Conservation (phyloP, 2,329 filamentous ascomycete genomes). For the Akanthomyces uredinophilus region DNA sequence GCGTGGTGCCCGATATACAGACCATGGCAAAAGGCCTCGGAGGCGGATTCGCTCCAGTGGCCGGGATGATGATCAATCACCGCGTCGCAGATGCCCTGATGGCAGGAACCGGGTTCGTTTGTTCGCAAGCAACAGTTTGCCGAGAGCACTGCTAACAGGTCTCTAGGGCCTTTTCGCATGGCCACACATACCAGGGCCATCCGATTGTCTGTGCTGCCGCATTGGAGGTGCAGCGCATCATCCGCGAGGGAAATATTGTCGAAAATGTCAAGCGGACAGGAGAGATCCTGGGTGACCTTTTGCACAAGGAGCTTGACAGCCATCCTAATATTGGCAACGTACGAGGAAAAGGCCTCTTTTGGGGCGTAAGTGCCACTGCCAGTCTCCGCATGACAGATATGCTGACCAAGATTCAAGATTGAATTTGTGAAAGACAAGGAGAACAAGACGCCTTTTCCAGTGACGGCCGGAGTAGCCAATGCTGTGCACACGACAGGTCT, state of each 20-base stretch:
- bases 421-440: constrained; percentile 25
- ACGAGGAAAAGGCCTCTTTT: constrained; percentile 27
- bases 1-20: constrained; percentile 57
- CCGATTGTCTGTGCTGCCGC: constrained; percentile 25
- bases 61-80: constrained; percentile 51
- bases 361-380: constrained; percentile 19
- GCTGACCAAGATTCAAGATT: constrained; percentile 17
- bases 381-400: background rate
- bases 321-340: constrained; percentile 27
- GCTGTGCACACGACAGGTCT: constrained; percentile 34
- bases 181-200: constrained; percentile 25
- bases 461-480: constrained; percentile 24
- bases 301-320: constrained; percentile 21
- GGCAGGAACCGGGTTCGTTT: constrained; percentile 27
- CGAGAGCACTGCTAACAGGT: constrained; percentile 10
- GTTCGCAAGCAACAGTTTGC: background rate
- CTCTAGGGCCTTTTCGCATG: constrained; percentile 19
- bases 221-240: constrained; percentile 36
- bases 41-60: constrained; percentile 58
- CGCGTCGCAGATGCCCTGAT: constrained; percentile 43
- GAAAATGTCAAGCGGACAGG: constrained; percentile 19
- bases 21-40: constrained; percentile 63
- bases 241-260: constrained; percentile 31
- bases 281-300: constrained; percentile 14
- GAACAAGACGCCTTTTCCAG: constrained; percentile 27